Evolutionary conservation across 108 stramenopile species (phyloP).

Genomic region (Epithemia pelagica): DNA sequence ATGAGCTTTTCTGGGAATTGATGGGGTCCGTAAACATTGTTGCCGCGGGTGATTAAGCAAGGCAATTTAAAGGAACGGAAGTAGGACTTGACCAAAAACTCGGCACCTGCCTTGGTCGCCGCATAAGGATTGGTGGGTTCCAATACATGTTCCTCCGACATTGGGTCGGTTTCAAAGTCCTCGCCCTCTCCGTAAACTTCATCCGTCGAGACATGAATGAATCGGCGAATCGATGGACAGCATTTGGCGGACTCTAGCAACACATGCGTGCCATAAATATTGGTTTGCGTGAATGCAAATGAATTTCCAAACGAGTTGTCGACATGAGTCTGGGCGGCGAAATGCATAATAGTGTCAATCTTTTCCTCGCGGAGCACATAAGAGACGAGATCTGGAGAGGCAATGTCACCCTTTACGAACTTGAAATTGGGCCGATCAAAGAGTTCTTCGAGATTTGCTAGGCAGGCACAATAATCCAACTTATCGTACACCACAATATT

Average conservation of each 20-base stretch:
- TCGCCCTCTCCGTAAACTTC: constrained; percentile 99
- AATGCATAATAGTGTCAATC: constrained; percentile 98
- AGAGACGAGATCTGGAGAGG: constrained; percentile 87
- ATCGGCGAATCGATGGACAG: constrained; percentile 72
- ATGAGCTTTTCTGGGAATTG: constrained; percentile 99
- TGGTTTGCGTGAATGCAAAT: constrained; percentile 96
- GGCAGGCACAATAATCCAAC: constrained; percentile 96
- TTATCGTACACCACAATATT: constrained; percentile 95
- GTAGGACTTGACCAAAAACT: constrained; percentile 94
- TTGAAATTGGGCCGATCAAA: constrained; percentile 89
- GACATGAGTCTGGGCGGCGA: constrained; percentile 97
- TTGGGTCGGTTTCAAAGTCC: constrained; percentile 87
- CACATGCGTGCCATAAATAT: constrained; percentile 98
- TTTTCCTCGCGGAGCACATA: constrained; percentile 89
- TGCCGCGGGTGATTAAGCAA: constrained; percentile 94
- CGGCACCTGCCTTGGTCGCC: constrained; percentile 98
- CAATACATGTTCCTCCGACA: constrained; percentile 94
- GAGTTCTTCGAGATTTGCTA: constrained; percentile 87
- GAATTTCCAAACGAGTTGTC: constrained; percentile 99
- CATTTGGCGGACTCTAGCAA: constrained; percentile 94
- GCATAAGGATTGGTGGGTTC: constrained; percentile 99
- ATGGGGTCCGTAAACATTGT: constrained; percentile 99
- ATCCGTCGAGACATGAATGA: constrained; percentile 97
- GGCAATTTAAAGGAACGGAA: constrained; percentile 90
- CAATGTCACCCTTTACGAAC: constrained; percentile 97